Base-by-base conservation (phyloP, 2,329 filamentous ascomycete species). In the Fusarium aywerte region DNA sequence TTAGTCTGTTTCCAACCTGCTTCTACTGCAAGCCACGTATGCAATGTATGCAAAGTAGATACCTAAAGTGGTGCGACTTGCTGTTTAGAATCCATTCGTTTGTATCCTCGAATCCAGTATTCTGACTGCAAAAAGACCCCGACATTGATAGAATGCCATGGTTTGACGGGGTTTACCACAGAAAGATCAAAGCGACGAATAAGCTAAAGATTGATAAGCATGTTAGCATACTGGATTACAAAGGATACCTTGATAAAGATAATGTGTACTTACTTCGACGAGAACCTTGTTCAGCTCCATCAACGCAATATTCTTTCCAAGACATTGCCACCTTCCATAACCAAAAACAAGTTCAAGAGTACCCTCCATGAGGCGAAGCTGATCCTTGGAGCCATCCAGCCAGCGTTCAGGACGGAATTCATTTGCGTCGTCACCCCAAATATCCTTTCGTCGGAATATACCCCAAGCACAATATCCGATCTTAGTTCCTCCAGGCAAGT, bases 281-380 rank as follows among this genome's bases (percentile, higher is more conserved):
- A 80, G 73, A 8, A 77, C 54, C 71, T 78, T 78, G 45, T 79
- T 79, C 48, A 81, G 27, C 65, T 82, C 79, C 67, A 82, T 76
- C 8, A 76, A 42, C 2, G 80, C 79, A 16, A 81, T 72, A 0
- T 73, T 75, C 6, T 76, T 75, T 1, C 80, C 80, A 8, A 81
- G 59, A 35, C 80, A 82, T 33, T 75, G 73, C 74, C 77, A 81
- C 9, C 75, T 53, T 0, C 81, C 80, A 25, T 78, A 76, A 2
- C 79, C 75, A 52, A 82, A 82, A 0, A 80, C 70, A 7, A 81
- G 56, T 8, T 81, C 80, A 15, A 79, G 55, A 1, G 76, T 75
- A n/a, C 68, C 70, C 57, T 81, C 78, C 77, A 79, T 80, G 25
- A 65, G 58, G 7, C 57, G 73, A 3, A 75, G 53, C 35, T 72